Evolutionary conservation across 257 asterid genomes (phyloP), one percentile per base, ranked within the genome.

Genomic region (Fraxinus excelsior): DNA sequence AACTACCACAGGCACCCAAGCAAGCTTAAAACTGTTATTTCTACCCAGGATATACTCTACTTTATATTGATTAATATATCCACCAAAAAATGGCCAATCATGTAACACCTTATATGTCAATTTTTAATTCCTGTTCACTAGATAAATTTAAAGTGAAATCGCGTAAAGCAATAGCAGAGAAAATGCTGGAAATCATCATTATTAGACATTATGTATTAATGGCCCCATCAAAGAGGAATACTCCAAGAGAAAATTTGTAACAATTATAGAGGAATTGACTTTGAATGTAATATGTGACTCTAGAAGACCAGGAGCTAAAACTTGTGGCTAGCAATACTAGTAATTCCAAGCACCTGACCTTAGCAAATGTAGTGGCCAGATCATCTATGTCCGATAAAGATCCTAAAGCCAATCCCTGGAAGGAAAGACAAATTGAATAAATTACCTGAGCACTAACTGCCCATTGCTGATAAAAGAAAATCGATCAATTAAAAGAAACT

Each of bases 381-480:
- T 93, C 98, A 85, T 93, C 98, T 23, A 89, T 76, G 40, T 88
- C 97, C 19, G 98, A 88, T 74, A 90, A 79, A 64, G 96, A 91
- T 76, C 97, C 94, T 74, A 87, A 76, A 64, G 86, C 91, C 25
- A 91, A 86, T 70, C 90, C 97, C 97, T 87, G 95, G n/a, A 79
- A 29, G 46, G 32, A 42, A 42, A 44, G 35, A 46, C 35, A 38
- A 71, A 37, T 10, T n/a, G 73, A 78, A 73, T 77, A 68, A 79
- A 56, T 12, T 72, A 74, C 18, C 51, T 51, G 35, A 25, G 49
- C 40, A 35, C 67, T 25, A 12, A 26, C 66, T 21, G 56, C 56
- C 65, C 40, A 79, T 46, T 65, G 71, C 25, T n/a, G 42, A 31
- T 19, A 9, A 70, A 69, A 60, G 70, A 67, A 75, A 72, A 51